Evolutionary conservation across 768 basidiomycete genomes (phyloP).

Genomic region (Calvatia gigantea): DNA sequence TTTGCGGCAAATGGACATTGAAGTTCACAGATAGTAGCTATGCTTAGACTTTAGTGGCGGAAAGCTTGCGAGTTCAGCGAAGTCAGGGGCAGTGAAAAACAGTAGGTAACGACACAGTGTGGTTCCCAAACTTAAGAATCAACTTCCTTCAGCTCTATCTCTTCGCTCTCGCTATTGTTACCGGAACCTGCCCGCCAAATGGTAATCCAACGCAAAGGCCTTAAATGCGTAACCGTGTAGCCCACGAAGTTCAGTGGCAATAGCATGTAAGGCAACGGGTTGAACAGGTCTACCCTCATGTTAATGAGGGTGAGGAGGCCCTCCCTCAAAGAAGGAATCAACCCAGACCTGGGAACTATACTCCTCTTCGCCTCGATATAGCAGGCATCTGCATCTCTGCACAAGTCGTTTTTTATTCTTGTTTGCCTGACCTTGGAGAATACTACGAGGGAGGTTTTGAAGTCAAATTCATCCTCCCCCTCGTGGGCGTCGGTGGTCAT

Average conservation of each 20-base stretch:
- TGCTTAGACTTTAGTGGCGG: too few relatives aligned
- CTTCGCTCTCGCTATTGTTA: too few relatives aligned
- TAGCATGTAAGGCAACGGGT: constrained; percentile 88
- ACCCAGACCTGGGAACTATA: constrained; percentile 87
- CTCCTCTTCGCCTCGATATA: constrained; percentile 98
- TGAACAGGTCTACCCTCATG: constrained; percentile 93
- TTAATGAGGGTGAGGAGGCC: constrained; percentile 87
- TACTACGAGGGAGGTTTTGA: constrained; percentile 69
- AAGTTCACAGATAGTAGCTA: too few relatives aligned
- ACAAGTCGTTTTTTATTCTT: constrained; percentile 82
- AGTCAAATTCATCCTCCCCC: constrained; percentile 74
- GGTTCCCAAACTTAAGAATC: too few relatives aligned
- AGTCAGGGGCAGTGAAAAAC: too few relatives aligned
- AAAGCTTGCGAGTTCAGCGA: too few relatives aligned
- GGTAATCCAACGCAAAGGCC: too few relatives aligned
- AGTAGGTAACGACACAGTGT: too few relatives aligned
- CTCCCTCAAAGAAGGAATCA: constrained; percentile 97
- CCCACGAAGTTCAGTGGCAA: constrained; percentile 64
- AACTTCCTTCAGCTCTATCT: too few relatives aligned
- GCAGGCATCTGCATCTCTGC: constrained; percentile 91
- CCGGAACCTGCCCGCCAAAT: too few relatives aligned
- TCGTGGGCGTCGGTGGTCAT: constrained; percentile 38
- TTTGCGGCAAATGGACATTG: too few relatives aligned
- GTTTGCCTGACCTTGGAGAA: constrained; percentile 81
- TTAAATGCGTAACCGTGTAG: constrained; percentile 63